These are phyloP conservation scores for Neopestalotiopsis sp. DNA, from an alignment of 2,329 filamentous ascomycete genomes.

Conservation along the genomic window DNA sequence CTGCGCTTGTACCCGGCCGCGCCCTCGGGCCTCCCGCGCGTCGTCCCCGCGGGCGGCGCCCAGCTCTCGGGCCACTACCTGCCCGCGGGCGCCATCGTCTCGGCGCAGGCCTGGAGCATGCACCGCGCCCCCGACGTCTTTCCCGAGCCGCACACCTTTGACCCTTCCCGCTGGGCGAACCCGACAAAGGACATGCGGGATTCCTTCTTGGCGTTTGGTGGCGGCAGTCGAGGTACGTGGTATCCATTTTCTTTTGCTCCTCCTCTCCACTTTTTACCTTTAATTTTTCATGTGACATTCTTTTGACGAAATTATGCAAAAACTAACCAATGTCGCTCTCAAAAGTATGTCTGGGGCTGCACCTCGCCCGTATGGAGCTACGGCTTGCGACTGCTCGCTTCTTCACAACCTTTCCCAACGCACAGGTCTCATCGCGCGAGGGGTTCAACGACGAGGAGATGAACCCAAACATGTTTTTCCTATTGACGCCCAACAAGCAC, in stretches of 20 bases:
- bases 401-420: conserved; percentile 42
- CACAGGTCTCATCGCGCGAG: conserved; percentile 30
- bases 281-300: background rate
- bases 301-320: background rate
- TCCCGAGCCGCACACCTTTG: conserved; percentile 40
- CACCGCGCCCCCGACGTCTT: conserved; percentile 49
- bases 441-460: conserved; percentile 37
- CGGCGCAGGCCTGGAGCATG: conserved; percentile 51
- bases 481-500: conserved; percentile 32
- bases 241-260: background rate
- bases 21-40: conserved; percentile 44
- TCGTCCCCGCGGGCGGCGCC: conserved; percentile 44
- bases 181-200: conserved; percentile 46
- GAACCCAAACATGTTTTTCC: conserved; percentile 32
- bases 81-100: conserved; percentile 43
- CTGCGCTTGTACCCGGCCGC: conserved; percentile 48
- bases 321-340: background rate
- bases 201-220: conserved; percentile 57
- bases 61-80: conserved; percentile 44
- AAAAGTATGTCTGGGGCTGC: conserved; percentile 54
- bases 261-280: background rate
- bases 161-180: conserved; percentile 44
- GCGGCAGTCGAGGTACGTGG: conserved; percentile 34
- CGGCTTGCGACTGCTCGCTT: conserved; percentile 53
- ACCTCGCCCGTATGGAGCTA: conserved; percentile 59